These are phyloP conservation scores for Aureobasidium sp. DNA, from an alignment of 2,329 filamentous ascomycete genomes.

Conservation along the genomic window DNA sequence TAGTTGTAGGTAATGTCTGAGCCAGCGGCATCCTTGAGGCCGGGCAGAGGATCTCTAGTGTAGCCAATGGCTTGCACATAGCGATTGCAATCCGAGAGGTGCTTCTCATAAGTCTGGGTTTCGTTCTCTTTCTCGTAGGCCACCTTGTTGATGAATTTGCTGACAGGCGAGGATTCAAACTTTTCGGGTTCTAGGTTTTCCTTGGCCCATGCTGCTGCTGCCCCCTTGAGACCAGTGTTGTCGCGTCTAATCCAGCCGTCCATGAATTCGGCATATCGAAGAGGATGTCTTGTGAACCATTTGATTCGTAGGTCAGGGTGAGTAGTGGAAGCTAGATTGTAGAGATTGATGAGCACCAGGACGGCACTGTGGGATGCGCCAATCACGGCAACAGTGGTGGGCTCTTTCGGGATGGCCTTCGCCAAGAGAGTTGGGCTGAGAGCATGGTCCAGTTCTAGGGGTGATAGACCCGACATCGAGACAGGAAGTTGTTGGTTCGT, in stretches of 20 bases:
- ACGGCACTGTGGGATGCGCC: conserved; percentile 59
- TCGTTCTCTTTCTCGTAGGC: conserved; percentile 45
- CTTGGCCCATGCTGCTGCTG: conserved; percentile 53
- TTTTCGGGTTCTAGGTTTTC: conserved; percentile 50
- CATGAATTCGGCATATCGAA: conserved; percentile 56
- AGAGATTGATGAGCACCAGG: conserved; percentile 55
- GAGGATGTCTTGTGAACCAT: conserved; percentile 55
- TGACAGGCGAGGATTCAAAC: conserved; percentile 40
- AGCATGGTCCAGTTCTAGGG: conserved; percentile 49
- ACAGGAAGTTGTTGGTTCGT: conserved; percentile 39
- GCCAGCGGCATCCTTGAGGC: conserved; percentile 32
- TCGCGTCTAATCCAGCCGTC: conserved; percentile 59
- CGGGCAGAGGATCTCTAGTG: conserved; percentile 44
- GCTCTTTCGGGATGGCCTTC: conserved; percentile 33
- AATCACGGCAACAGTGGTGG: conserved; percentile 48
- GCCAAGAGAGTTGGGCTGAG: conserved; percentile 48
- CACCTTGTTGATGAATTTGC: conserved; percentile 33
- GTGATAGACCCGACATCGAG: conserved; percentile 32
- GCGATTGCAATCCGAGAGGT: conserved; percentile 46
- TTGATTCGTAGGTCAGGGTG: conserved; percentile 50
- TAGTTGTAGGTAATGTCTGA: conserved; percentile 35
- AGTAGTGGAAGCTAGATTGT: conserved; percentile 44
- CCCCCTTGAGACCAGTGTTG: conserved; percentile 59
- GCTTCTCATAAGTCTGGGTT: conserved; percentile 36
- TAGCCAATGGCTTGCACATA: conserved; percentile 57